A percentile compares a stretch with the other conserved stretches of the same genome.
Conservation (phyloP, 345 rosid genomes). For the Ailanthus altissimus region DNA sequence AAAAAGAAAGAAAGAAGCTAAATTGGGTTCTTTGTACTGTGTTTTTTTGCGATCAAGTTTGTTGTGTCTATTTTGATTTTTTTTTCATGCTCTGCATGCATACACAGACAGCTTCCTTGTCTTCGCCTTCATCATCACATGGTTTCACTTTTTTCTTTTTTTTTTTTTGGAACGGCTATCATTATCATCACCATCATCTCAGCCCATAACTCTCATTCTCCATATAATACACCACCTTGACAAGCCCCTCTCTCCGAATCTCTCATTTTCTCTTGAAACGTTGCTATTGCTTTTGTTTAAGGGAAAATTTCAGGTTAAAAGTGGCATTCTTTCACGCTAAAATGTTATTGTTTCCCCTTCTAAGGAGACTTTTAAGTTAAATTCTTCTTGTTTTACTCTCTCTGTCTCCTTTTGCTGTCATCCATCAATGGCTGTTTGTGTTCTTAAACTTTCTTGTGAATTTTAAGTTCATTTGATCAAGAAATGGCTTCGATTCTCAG, state of each 20-base stretch:
- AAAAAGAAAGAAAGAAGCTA: not conserved
- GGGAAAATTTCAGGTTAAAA: not conserved
- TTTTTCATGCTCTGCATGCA: conserved; percentile 6
- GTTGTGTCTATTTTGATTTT: not conserved
- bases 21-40: not conserved
- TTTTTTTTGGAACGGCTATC: conserved; percentile 18
- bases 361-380: not conserved
- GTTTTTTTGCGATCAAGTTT: not conserved
- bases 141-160: not conserved
- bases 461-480: not conserved
- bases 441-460: conserved; percentile 12
- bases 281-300: not conserved
- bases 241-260: not conserved
- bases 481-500: conserved; percentile 53
- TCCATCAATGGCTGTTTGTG: conserved; percentile 16
- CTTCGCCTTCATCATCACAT: conserved; percentile 28
- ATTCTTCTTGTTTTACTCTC: not conserved
- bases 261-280: not conserved
- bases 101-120: conserved; percentile 5
- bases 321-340: not conserved
- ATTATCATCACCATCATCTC: not conserved
- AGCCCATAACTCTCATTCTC: not conserved
- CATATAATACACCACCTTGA: not conserved
- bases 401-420: not conserved
- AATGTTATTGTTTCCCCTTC: not conserved